Conservation (phyloP, 2,329 filamentous ascomycete genomes). For the Exophiala bonariae region DNA sequence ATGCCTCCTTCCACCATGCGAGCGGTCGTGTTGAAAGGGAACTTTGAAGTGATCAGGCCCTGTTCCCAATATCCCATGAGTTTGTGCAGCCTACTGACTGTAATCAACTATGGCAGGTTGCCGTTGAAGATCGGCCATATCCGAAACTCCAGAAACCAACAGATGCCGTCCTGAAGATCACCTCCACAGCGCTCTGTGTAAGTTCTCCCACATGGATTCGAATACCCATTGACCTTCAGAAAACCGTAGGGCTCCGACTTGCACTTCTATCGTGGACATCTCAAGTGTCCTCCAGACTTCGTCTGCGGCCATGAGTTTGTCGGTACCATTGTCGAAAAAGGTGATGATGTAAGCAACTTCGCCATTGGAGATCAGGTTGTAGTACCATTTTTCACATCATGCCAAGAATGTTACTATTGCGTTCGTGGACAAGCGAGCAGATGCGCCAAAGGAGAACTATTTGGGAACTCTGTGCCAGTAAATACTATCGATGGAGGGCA, state of each 20-base stretch:
- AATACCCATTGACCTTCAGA: constrained; percentile 36
- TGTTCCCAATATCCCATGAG: too few relatives aligned
- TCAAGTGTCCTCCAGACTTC: constrained; percentile 46
- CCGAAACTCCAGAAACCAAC: constrained; percentile 45
- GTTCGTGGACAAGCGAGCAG: constrained; percentile 53
- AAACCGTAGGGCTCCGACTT: constrained; percentile 54
- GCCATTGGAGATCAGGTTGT: constrained; percentile 54
- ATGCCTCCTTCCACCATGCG: constrained; percentile 29
- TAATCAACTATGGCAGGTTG: constrained; percentile 28
- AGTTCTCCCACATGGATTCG: too few relatives aligned
- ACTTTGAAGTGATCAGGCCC: constrained; percentile 21
- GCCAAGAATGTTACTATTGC: constrained; percentile 55
- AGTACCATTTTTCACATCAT: constrained; percentile 53
- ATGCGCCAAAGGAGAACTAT: constrained; percentile 51
- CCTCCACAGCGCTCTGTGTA: constrained; percentile 27
- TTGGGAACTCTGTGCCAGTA: constrained; percentile 50
- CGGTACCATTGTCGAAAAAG: constrained; percentile 48
- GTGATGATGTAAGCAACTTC: constrained; percentile 47
- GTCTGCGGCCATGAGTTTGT: constrained; percentile 59
- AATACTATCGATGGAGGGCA: constrained; percentile 57
- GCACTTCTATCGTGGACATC: constrained; percentile 58
- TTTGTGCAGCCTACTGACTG: background rate
- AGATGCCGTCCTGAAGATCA: constrained; percentile 50
- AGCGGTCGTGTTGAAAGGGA: constrained; percentile 28
- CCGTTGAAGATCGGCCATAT: constrained; percentile 44